These are phyloP conservation scores for Zygotorulaspora sp. DNA, from an alignment of 805 yeast genomes.

Conservation along the genomic window DNA sequence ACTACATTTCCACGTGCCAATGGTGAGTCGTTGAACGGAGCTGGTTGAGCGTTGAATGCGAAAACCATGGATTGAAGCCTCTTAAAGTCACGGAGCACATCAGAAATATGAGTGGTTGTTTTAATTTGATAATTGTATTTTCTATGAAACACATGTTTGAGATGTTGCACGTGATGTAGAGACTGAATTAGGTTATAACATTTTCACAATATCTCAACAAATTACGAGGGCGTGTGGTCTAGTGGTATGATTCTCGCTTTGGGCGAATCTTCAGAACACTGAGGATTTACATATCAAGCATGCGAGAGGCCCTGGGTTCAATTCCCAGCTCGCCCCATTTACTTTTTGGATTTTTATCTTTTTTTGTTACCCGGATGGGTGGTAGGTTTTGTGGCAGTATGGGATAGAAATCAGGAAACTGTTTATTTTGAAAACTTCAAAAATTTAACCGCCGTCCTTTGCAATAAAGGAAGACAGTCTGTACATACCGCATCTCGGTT, in stretches of 20 bases:
- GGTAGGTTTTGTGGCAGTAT: background rate
- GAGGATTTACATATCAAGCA: slow-evolving; percentile 22
- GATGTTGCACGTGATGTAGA: background rate
- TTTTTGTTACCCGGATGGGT: background rate
- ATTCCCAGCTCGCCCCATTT: slow-evolving; percentile 43
- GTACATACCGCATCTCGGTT: too few relatives aligned
- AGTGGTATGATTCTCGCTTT: slow-evolving; percentile 56
- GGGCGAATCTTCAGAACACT: slow-evolving; percentile 33
- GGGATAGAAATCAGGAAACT: too few relatives aligned
- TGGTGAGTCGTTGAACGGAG: too few relatives aligned
- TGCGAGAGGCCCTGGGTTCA: slow-evolving; percentile 58
- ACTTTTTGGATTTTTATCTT: slow-evolving; percentile 6
- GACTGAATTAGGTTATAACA: background rate
- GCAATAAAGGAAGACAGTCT: too few relatives aligned
- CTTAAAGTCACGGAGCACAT: too few relatives aligned
- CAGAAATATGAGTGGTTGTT: too few relatives aligned
- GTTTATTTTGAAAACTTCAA: background rate
- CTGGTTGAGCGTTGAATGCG: too few relatives aligned
- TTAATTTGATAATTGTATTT: too few relatives aligned
- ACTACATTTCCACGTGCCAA: too few relatives aligned
- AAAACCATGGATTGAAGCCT: too few relatives aligned
- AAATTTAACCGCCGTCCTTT: slow-evolving; percentile 1
- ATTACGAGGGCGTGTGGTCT: slow-evolving; percentile 42
- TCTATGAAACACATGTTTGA: too few relatives aligned
- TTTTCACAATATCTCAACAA: slow-evolving; percentile 4